Percentiles rank a stretch among this genome's conserved stretches.
phyloP scores from a whole-genome alignment of 2,329 filamentous ascomycete species.

The Colletotrichum lentis region DNA sequence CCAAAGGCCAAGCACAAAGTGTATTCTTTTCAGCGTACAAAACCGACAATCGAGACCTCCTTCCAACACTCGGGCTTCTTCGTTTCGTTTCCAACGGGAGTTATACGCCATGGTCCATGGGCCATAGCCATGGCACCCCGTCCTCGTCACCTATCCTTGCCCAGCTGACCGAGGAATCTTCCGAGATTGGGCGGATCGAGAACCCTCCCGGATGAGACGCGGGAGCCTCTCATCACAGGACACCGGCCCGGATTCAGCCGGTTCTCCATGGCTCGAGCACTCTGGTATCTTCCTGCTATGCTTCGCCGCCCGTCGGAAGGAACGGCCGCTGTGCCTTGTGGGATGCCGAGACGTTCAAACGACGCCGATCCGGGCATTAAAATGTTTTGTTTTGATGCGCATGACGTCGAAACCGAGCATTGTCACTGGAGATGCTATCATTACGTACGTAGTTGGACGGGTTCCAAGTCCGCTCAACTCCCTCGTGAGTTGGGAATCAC shows the following conservation, averaged over 20 bases:
- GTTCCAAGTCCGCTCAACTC: background rate
- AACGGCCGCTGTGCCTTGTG: background rate
- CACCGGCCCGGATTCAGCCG: background rate
- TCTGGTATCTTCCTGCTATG: background rate
- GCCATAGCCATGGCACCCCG: background rate
- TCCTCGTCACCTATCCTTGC: slow-evolving; percentile 5
- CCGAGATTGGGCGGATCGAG: slow-evolving; percentile 11
- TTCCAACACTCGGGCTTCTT: background rate
- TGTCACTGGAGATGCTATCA: background rate
- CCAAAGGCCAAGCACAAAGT: background rate
- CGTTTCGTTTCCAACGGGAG: background rate
- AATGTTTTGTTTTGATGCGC: background rate
- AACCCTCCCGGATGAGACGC: background rate
- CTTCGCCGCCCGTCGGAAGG: background rate
- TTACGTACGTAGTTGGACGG: background rate
- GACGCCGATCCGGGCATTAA: background rate
- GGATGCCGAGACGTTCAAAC: background rate
- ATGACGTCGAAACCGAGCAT: too few relatives aligned
- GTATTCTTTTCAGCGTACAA: background rate
- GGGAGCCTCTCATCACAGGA: background rate
- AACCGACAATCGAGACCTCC: background rate
- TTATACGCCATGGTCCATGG: background rate
- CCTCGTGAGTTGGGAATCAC: background rate
- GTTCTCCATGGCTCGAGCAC: background rate
- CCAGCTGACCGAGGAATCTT: slow-evolving; percentile 23